Conservation (phyloP, 306 rosid species). For the Fagus sylvatica region DNA sequence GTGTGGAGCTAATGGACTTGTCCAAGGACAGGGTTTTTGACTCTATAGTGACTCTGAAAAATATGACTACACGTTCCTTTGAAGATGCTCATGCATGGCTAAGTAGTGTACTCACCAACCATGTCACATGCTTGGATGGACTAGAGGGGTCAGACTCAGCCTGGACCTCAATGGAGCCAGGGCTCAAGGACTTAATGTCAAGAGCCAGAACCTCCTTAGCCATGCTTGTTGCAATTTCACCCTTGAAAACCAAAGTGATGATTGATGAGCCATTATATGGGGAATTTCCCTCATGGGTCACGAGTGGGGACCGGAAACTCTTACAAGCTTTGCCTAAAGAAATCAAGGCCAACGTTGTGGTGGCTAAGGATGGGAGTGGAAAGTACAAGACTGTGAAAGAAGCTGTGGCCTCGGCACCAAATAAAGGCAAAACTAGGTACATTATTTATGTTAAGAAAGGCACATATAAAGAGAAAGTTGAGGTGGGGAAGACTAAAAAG, state of each 20-base stretch:
- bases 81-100: conserved; percentile 72
- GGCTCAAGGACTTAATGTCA: conserved; percentile 39
- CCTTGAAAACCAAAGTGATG: not conserved
- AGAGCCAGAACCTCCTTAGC: conserved; percentile 56
- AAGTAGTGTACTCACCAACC: conserved; percentile 67
- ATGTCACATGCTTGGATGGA: conserved; percentile 70
- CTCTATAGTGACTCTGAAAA: conserved; percentile 38
- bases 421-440: conserved; percentile 51
- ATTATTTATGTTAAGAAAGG: conserved; percentile 67
- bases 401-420: conserved; percentile 57
- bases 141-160: conserved; percentile 38
- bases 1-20: conserved; percentile 53
- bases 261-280: conserved; percentile 17
- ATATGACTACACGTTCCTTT: conserved; percentile 1
- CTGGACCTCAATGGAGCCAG: conserved; percentile 27
- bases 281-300: conserved; percentile 50
- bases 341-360: conserved; percentile 53
- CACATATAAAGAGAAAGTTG: conserved; percentile 54
- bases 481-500: conserved; percentile 46
- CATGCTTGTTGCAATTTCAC: conserved; percentile 40
- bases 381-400: conserved; percentile 54
- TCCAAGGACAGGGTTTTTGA: conserved; percentile 48
- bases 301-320: conserved; percentile 46
- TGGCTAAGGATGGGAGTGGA: conserved; percentile 77
- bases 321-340: conserved; percentile 28